These are phyloP conservation scores for Eucalyptus brandiana DNA, from an alignment of 345 rosid species.

Conservation along the genomic window DNA sequence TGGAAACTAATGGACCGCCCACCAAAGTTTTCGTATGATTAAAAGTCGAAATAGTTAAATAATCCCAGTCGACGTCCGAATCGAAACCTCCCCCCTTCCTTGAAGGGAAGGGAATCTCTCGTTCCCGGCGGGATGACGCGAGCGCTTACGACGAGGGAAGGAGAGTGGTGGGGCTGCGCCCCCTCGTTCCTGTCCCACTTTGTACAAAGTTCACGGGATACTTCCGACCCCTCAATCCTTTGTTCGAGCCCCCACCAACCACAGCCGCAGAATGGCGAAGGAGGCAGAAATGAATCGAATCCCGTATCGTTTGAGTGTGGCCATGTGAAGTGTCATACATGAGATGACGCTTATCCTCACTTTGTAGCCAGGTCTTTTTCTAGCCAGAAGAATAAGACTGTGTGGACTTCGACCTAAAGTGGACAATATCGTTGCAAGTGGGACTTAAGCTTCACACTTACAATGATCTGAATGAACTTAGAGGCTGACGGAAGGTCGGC, in stretches of 20 bases:
- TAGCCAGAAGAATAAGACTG: rapidly evolving
- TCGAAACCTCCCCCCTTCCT: neutral
- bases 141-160: neutral
- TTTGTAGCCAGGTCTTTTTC: no score
- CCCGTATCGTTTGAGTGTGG: rapidly evolving
- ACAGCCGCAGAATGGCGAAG: no score
- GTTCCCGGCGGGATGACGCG: neutral
- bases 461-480: no score
- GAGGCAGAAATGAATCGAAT: no score
- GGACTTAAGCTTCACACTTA: no score
- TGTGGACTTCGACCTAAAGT: no score
- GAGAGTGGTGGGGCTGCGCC: neutral
- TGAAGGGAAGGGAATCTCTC: neutral
- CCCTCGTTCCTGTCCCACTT: neutral
- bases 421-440: no score
- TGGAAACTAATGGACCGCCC: neutral
- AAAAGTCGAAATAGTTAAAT: neutral
- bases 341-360: no score
- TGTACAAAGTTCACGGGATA: neutral
- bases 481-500: no score
- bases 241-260: neutral
- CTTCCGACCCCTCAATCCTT: neutral
- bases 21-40: neutral
- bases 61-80: neutral
- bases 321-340: no score